Evolutionary conservation across 2,329 filamentous ascomycete species (phyloP), one percentile per base, ranked within the genome.

Genomic region (Trichoderma semiorbis): DNA sequence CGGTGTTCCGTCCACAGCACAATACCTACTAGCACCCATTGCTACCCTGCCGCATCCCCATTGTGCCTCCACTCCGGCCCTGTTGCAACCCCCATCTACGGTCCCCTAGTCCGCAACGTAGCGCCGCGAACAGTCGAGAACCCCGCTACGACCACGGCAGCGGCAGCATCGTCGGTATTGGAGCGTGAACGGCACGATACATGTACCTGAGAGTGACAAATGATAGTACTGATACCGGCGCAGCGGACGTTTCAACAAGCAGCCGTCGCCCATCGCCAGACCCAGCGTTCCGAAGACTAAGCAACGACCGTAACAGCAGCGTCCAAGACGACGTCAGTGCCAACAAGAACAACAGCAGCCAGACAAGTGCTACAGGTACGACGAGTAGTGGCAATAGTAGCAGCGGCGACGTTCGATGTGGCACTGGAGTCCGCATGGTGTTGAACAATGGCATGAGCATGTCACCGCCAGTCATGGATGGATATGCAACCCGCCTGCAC

Each of bases 401-500:
- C 53, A 32, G 55, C 28, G 24, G 68, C 43, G 71, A 63, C 61
- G 57, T 75, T 78, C 78, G 77, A 81, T 81, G 80, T 75, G 74
- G 77, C 73, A 75, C 75, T 77, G 74, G 69, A 74, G 74, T 75
- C 76, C 77, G 77, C 74, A 81, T 81, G 80, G 79, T 79, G 79
- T 80, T 78, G 75, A 81, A 81, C 78, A 80, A 81, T 83, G 82
- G 81, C 79, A 83, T 85, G 82, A 85, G 80, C 78, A 81, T 83
- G 78, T 78, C 81, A 75, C 81, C 83, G 74, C 79, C 80, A 75
- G 82, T 81, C 75, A 86, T 86, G 84, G 84, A 85, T 76, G 68
- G 60, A 78, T 81, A 79, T 63, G 73, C 72, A 73, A 79, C 75
- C 77, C 79, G 75, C 73, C 76, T 76, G 73, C 80, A 80, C 75